These are phyloP conservation scores for Paraconiothyrium sp. DNA, from an alignment of 2,329 filamentous ascomycete genomes.

Conservation along the genomic window DNA sequence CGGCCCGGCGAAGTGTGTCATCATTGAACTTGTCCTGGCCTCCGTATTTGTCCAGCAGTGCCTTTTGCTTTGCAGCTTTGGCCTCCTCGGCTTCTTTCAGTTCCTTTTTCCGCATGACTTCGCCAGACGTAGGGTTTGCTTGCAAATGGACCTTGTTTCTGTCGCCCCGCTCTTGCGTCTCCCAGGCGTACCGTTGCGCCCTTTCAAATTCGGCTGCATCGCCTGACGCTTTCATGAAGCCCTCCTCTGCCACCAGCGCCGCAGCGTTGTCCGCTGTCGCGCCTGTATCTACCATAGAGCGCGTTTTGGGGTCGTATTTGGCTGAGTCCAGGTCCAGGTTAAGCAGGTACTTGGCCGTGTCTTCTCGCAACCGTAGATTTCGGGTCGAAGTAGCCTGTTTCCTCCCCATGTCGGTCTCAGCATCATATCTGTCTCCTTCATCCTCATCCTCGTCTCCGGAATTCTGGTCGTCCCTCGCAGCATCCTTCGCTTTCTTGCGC, in stretches of 20 bases:
- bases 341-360: slow-evolving; percentile 95
- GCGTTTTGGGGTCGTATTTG: slow-evolving; percentile 96
- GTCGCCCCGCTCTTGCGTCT: slow-evolving; percentile 84
- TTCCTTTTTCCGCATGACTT: slow-evolving; percentile 83
- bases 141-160: slow-evolving; percentile 88
- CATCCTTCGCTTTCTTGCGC: slow-evolving; percentile 59
- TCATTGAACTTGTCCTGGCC: slow-evolving; percentile 69
- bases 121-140: slow-evolving; percentile 94
- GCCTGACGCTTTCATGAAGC: slow-evolving; percentile 86
- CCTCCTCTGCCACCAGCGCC: slow-evolving; percentile 87
- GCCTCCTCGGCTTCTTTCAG: slow-evolving; percentile 75
- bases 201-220: slow-evolving; percentile 93
- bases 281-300: slow-evolving; percentile 86
- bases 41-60: slow-evolving; percentile 84
- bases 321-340: slow-evolving; percentile 96
- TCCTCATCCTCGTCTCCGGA: slow-evolving; percentile 60
- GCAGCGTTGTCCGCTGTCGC: slow-evolving; percentile 82
- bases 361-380: slow-evolving; percentile 90
- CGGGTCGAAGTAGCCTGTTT: slow-evolving; percentile 90
- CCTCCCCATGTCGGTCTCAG: slow-evolving; percentile 95
- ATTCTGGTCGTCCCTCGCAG: slow-evolving; percentile 54
- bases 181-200: slow-evolving; percentile 92
- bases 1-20: slow-evolving; percentile 70
- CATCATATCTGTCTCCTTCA: slow-evolving; percentile 77
- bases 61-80: slow-evolving; percentile 72